Conservation (phyloP, 345 rosid species). For the Jatropha curcas region DNA sequence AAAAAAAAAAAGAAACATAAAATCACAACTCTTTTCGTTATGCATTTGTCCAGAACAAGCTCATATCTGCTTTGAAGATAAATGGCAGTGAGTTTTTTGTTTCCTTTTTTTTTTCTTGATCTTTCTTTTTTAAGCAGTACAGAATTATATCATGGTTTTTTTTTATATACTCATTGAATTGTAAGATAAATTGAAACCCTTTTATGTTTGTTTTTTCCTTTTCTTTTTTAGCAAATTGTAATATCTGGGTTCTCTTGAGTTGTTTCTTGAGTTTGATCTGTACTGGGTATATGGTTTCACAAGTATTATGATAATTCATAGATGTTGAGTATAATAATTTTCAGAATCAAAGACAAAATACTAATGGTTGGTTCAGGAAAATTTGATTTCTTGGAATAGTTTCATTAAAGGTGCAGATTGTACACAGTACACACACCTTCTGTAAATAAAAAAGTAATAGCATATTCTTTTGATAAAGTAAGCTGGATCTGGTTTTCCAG, state of each 20-base stretch:
- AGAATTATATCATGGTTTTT: background rate
- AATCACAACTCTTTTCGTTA: too few species aligned
- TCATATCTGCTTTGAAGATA: background rate
- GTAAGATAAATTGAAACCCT: background rate
- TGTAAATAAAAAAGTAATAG: too few species aligned
- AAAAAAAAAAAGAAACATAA: too few species aligned
- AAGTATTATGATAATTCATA: background rate
- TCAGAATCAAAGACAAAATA: too few species aligned
- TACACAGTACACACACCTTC: too few species aligned
- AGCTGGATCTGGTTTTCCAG: too few species aligned
- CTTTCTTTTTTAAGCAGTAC: background rate
- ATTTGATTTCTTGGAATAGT: background rate
- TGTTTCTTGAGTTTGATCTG: background rate
- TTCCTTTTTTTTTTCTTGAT: background rate
- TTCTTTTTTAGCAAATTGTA: background rate
- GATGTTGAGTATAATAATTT: too few species aligned
- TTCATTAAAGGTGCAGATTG: background rate
- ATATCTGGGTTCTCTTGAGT: background rate
- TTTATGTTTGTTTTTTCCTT: background rate
- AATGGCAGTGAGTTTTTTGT: slow-evolving; percentile 7
- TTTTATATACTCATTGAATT: background rate
- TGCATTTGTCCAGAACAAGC: background rate
- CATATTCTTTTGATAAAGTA: too few species aligned
- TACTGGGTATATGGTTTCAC: background rate
- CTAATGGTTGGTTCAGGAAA: background rate